Evolutionary conservation across 352 stramenopile genomes (phyloP).

Genomic region (Phytophthora ramorum): DNA sequence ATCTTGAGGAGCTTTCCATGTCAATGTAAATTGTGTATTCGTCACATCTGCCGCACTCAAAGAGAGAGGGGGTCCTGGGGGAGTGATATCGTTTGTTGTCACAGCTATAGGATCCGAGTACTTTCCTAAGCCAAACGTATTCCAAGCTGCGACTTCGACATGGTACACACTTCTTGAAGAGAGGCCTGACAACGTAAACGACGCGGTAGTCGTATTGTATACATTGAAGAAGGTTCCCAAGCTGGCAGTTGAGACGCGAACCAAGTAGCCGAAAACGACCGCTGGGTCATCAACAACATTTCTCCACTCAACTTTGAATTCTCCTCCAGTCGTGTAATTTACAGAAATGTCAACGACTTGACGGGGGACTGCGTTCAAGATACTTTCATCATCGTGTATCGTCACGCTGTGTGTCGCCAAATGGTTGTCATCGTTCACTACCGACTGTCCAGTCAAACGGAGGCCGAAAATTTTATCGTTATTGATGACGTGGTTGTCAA

Average conservation of each 20-base stretch:
- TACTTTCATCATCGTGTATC: conserved; percentile 60
- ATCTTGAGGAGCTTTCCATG: conserved; percentile 51
- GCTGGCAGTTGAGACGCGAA: conserved; percentile 37
- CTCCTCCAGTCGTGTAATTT: conserved; percentile 47
- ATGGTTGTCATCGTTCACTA: not conserved
- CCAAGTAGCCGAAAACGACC: conserved; percentile 35
- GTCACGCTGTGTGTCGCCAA: conserved; percentile 41
- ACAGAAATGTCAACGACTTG: conserved; percentile 15
- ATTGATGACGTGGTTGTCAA: conserved; percentile 55
- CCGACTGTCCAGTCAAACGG: conserved; percentile 32
- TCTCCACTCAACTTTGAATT: conserved; percentile 52
- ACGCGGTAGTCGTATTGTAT: conserved; percentile 45
- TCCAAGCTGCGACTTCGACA: conserved; percentile 59
- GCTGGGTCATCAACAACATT: conserved; percentile 1
- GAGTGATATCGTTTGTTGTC: conserved; percentile 40
- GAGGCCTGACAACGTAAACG: conserved; percentile 54
- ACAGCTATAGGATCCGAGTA: conserved; percentile 35
- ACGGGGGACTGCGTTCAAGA: conserved; percentile 33
- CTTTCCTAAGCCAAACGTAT: conserved; percentile 45
- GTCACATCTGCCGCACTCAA: conserved; percentile 10
- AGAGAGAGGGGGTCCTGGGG: conserved; percentile 32
- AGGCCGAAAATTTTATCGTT: conserved; percentile 46
- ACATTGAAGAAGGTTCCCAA: conserved; percentile 34
- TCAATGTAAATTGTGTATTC: conserved; percentile 32
- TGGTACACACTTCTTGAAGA: conserved; percentile 36